phyloP scores from a whole-genome alignment of 2,329 filamentous ascomycete species.

The Aspergillus sp. region DNA sequence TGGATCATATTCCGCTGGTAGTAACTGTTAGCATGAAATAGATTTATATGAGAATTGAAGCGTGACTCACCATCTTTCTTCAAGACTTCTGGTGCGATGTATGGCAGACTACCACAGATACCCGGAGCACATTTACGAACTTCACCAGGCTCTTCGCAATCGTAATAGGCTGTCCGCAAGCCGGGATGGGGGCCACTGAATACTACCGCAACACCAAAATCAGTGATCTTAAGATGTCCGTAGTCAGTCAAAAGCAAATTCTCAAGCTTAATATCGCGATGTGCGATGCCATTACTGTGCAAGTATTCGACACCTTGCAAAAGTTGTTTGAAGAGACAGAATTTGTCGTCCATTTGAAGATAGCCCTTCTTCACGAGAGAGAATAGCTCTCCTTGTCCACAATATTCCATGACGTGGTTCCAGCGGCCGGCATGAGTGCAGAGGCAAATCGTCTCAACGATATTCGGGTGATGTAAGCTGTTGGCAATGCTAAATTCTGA shows the following conservation, averaged over 20 bases:
- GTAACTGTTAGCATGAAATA: neutral
- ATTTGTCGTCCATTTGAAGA: constrained; percentile 59
- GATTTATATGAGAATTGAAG: too few relatives aligned
- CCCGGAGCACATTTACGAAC: constrained; percentile 66
- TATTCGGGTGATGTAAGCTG: constrained; percentile 76
- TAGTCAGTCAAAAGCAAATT: constrained; percentile 72
- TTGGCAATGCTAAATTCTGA: constrained; percentile 84
- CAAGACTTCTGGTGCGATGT: constrained; percentile 79
- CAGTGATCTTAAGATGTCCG: constrained; percentile 80
- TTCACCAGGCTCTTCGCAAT: constrained; percentile 65
- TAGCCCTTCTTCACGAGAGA: constrained; percentile 63
- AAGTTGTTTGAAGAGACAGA: constrained; percentile 85
- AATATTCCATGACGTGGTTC: constrained; percentile 94
- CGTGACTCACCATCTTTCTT: constrained; percentile 50
- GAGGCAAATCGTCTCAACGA: constrained; percentile 69
- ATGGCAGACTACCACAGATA: constrained; percentile 76
- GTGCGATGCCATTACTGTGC: constrained; percentile 75
- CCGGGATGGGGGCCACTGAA: constrained; percentile 77
- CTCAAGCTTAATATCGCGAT: constrained; percentile 85
- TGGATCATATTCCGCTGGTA: constrained; percentile 57
- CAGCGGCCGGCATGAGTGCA: constrained; percentile 67
- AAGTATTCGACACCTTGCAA: constrained; percentile 74
- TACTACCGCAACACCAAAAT: constrained; percentile 83
- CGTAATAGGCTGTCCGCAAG: constrained; percentile 60
- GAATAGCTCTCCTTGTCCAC: constrained; percentile 72